phyloP scores from a whole-genome alignment of 352 stramenopile genomes.

The Globisporangium heterothallicum region DNA sequence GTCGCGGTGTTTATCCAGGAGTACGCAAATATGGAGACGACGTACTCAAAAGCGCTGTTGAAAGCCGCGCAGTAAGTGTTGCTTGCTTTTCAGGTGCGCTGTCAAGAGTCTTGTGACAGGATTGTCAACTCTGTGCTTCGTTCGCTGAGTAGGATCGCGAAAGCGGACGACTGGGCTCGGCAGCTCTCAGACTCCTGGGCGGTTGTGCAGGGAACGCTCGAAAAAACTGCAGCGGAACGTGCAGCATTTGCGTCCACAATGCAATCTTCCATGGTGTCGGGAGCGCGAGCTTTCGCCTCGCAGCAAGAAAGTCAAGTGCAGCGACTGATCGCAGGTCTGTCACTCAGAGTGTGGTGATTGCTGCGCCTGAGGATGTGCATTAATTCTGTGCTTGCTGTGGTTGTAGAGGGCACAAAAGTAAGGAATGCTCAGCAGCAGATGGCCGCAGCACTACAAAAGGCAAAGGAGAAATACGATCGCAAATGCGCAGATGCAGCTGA shows the following conservation, averaged over 20 bases:
- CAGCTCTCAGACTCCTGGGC: slow-evolving; percentile 55
- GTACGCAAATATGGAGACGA: slow-evolving; percentile 44
- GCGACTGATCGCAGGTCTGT: slow-evolving; percentile 55
- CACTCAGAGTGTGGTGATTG: not conserved
- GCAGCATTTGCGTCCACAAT: slow-evolving; percentile 54
- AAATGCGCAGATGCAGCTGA: slow-evolving; percentile 67
- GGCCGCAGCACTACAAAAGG: slow-evolving; percentile 49
- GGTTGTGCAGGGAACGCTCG: slow-evolving; percentile 46
- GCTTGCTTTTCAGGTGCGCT: not conserved
- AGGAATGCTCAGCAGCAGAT: slow-evolving; percentile 60
- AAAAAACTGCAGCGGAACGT: slow-evolving; percentile 47
- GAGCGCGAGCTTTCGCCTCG: slow-evolving; percentile 56
- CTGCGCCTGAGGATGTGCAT: not conserved
- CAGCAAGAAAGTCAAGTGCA: slow-evolving; percentile 80
- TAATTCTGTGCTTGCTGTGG: slow-evolving; percentile 1
- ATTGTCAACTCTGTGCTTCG: not conserved
- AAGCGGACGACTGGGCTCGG: slow-evolving; percentile 65
- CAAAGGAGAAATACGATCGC: slow-evolving; percentile 75
- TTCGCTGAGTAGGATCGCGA: slow-evolving; percentile 28
- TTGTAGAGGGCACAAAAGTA: slow-evolving; percentile 66
- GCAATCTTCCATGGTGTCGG: slow-evolving; percentile 50
- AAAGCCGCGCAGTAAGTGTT: slow-evolving; percentile 53
- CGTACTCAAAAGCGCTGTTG: slow-evolving; percentile 53
- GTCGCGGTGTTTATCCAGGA: slow-evolving; percentile 60
- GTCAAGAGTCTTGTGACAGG: not conserved